These are phyloP conservation scores for Sistotremastrum suecicum DNA, from an alignment of 768 basidiomycete genomes.

Conservation along the genomic window DNA sequence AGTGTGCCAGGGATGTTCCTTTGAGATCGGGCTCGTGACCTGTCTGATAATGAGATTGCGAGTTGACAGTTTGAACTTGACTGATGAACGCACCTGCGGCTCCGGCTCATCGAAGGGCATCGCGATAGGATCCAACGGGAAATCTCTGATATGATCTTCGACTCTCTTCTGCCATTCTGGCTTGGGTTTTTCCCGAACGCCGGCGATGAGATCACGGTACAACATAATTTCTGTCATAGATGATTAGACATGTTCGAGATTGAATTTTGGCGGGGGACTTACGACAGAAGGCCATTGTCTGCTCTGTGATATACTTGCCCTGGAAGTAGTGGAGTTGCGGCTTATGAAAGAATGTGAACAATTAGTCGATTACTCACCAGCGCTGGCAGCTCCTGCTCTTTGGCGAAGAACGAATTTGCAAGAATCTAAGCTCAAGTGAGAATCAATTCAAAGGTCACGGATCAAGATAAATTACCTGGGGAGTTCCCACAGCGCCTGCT, in stretches of 20 bases:
- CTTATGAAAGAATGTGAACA: too few species aligned
- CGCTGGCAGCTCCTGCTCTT: too few species aligned
- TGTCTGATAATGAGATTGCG: too few species aligned
- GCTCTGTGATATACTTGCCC: conserved; percentile 12
- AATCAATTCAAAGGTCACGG: too few species aligned
- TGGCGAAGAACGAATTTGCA: too few species aligned
- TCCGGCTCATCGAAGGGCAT: conserved; percentile 15
- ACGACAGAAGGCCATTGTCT: conserved; percentile 3
- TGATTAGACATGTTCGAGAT: not conserved
- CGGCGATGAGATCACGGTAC: not conserved
- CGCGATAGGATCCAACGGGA: conserved; percentile 12
- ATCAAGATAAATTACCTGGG: conserved; percentile 8
- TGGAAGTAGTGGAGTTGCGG: too few species aligned
- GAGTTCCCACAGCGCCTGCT: conserved; percentile 9
- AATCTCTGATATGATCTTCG: conserved; percentile 5
- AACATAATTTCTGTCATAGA: not conserved
- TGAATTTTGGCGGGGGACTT: not conserved
- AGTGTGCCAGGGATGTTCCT: conserved; percentile 17
- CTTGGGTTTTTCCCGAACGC: not conserved
- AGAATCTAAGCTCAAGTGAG: too few species aligned
- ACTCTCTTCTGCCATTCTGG: conserved; percentile 11
- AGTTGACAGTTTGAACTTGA: too few species aligned
- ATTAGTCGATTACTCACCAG: too few species aligned
- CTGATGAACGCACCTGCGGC: conserved; percentile 15
- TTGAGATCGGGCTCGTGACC: not conserved